Percentiles rank a stretch among this genome's conserved stretches.
Evolutionary conservation across 306 rosid species (phyloP).

Genomic region (Potentilla sterilis): DNA sequence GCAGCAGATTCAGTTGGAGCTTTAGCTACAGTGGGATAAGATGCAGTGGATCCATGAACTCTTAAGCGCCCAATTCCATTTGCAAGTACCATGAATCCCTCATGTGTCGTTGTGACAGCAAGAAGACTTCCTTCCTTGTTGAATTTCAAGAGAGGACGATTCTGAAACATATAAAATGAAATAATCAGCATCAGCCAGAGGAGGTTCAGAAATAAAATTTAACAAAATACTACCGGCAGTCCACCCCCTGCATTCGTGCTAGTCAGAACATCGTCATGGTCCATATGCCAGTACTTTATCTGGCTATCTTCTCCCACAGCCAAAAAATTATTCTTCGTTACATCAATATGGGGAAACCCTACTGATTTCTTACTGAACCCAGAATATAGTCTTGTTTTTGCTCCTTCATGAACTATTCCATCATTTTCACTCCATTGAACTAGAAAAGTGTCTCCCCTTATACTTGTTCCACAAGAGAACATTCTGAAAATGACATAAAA

Average conservation of each 20-base stretch:
- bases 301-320: conserved; percentile 88
- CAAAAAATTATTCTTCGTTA: conserved; percentile 74
- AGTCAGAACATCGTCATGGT: conserved; percentile 40
- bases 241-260: conserved; percentile 75
- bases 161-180: conserved; percentile 49
- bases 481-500: conserved; percentile 39
- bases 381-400: conserved; percentile 63
- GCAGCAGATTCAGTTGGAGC: conserved; percentile 47
- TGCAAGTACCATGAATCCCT: conserved; percentile 78
- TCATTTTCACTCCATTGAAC: conserved; percentile 77
- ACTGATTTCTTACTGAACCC: conserved; percentile 78
- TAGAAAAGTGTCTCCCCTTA: conserved; percentile 77
- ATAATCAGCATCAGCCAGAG: conserved; percentile 15
- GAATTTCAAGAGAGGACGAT: conserved; percentile 75
- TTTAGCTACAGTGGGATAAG: not conserved
- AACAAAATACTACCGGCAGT: conserved; percentile 56
- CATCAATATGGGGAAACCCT: conserved; percentile 81
- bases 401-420: conserved; percentile 52
- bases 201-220: conserved; percentile 1
- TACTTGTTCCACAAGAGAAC: conserved; percentile 94
- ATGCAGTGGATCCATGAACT: conserved; percentile 27
- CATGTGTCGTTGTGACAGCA: conserved; percentile 68
- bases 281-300: conserved; percentile 94
- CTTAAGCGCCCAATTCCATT: conserved; percentile 62
- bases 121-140: conserved; percentile 87